Evolutionary conservation across 768 basidiomycete genomes (phyloP), one percentile per base, ranked within the genome.

Genomic region (Hysterangium stoloniferum): DNA sequence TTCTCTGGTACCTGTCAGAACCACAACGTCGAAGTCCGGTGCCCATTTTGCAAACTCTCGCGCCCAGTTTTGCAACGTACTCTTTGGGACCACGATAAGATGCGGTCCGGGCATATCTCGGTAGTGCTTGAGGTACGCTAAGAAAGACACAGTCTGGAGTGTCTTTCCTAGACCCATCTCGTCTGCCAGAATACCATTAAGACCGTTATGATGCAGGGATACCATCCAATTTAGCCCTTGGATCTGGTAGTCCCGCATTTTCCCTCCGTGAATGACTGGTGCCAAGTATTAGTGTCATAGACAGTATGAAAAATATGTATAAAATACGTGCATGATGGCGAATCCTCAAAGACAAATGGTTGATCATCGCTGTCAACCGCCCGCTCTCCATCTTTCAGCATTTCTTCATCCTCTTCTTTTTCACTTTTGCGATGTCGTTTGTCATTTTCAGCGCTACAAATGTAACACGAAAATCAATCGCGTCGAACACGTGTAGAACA

Each of bases 131-230:
- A 98, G 83, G 64, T 96, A 98, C 4, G 91, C 80, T 22, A 97
- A 81, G 76, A 99, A 99, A 1, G 95, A 85, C 59, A 99, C 95
- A 0, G 95, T 97, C 70, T 99, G 96, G 0, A 98, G 76, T 0
- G 96, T 99, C 76, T 99, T 99, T 11, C 96, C 94, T 25, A 99
- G 82, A 67, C 94, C 94, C 95, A 97, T 98, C 68, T 98, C 95
- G 58, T 99, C 95, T 0, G 95, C 94, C 6, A 98, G 79, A 52
- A 98, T 98, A 43, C 95, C 94, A 54, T 97, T 97, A 54, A 98
- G 73, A 37, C 94, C 93, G 58, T 98, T 96, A 62, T 96, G 92
- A 60, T 99, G 86, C 2, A 99, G 71, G 0, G 91, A 88, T 3
- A 93, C 83, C 92, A 98, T 86, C 94, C 95, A 96, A 63, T 95